Evolutionary conservation across 1,284 basidiomycete genomes (phyloP), one percentile per base, ranked within the genome.

Genomic region (Pseudozyma sp.): DNA sequence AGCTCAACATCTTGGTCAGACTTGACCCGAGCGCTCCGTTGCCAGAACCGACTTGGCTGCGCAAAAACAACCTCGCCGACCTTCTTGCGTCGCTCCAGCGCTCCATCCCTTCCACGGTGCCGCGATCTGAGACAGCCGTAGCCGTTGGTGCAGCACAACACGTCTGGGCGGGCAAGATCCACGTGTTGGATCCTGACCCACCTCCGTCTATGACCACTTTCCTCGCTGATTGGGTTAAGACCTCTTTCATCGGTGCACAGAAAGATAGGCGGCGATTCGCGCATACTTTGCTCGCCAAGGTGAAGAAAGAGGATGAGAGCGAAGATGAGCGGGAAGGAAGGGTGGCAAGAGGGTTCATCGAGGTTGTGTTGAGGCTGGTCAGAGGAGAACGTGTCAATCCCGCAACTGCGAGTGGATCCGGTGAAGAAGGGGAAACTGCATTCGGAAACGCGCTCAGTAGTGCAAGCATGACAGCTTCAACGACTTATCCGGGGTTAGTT

Each of bases 171-270:
- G 93, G 91, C 85, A 96, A 95, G 86, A 92, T 98, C 62, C 89
- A 91, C 58, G 93, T 98, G 39, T 89, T 90, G 45, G 95, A 98
- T 87, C 95, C 96, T 57, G 96, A 99, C 87, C 93, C 94, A 92
- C 91, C 94, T 21, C 94, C 94, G 38, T 97, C 95, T 3, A 92
- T 99, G 47, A 90, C 91, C 87, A 92, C 91, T 18, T 90, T 96
- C 6, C 88, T 97, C 42, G 93, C 95, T 43, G 89, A 90, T 11
- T 99, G 96, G 96, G 89, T 92, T 25, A 87, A 87, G 19, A 92
- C 92, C 76, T 94, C 94, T 5, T 90, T 89, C 14, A 89, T 91
- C 36, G 94, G 93, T 5, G 87, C 88, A 16, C 87, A 89, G 35
- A 90, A 88, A 47, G 93, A 95, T 79, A 91, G 96, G 10, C 90